Evolutionary conservation across 306 rosid species (phyloP), one percentile per base, ranked within the genome.

Genomic region (Cucumis melo): DNA sequence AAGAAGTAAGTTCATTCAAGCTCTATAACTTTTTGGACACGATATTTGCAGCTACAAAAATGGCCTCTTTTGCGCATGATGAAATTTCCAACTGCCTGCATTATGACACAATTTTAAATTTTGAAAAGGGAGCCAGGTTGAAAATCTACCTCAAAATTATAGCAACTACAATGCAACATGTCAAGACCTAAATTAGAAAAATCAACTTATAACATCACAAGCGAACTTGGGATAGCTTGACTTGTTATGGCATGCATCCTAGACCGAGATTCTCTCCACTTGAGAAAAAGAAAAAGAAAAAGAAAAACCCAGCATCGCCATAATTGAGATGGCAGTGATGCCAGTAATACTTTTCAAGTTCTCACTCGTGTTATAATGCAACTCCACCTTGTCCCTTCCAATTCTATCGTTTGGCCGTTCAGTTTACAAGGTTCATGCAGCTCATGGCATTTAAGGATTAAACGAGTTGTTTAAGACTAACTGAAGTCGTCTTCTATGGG

Each of bases 31-130:
- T 80, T 73, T 77, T 66, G 44, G 90, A 86, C 84, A 93, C 29
- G 44, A 83, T 80, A 58, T 90, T 82, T 75, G 92, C 93, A 10
- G 98, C 98, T 17, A 86, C 77, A 81, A 89, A 91, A 4, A 93
- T 66, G 34, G 92, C 95, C 82, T 89, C 96, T 84, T 86, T 93
- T 13, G 87, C 95, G 16, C 80, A 56, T 2, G 91, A 75, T 59
- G 65, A 63, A 64, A 91, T 85, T 82, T 88, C 93, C 88, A 88
- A 77, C 23, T 61, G 63, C 90, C 98, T 93, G 73, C 80, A 82
- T 34, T 82, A 77, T 72, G 58, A 78, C 57, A 70, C 74, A 50
- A 78, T 58, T 8, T 65, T 38, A 65, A 65, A 8, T 8, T 63
- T 63, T 63, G 29, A 39, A 36, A 39, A 8, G 73, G 50, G 9